These are phyloP conservation scores for Coniochaeta pulveracea DNA, from an alignment of 2,329 filamentous ascomycete genomes.

Conservation along the genomic window DNA sequence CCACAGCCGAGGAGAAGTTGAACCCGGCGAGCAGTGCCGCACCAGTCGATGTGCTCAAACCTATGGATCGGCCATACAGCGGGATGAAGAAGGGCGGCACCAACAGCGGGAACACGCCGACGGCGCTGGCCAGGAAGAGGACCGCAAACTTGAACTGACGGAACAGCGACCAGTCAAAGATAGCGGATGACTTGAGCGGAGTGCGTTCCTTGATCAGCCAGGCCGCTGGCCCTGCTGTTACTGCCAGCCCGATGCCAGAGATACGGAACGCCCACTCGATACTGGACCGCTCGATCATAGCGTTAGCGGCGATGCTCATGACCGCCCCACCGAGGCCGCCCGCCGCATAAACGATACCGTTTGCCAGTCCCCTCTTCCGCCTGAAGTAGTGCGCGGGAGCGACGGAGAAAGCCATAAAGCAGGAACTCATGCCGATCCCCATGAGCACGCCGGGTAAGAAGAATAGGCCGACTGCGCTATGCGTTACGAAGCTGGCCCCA, in stretches of 20 bases:
- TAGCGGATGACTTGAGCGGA: conserved; percentile 22
- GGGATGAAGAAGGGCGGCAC: conserved; percentile 52
- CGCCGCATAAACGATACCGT: conserved; percentile 30
- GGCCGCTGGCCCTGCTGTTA: conserved; percentile 43
- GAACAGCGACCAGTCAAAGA: conserved; percentile 35
- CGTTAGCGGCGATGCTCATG: conserved; percentile 28
- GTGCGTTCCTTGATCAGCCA: conserved; percentile 38
- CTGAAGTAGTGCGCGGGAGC: conserved; percentile 35
- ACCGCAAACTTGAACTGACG: conserved; percentile 14
- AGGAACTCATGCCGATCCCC: conserved; percentile 13
- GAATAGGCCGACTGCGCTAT: conserved; percentile 32
- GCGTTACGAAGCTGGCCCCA: conserved; percentile 31
- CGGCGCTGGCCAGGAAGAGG: conserved; percentile 40
- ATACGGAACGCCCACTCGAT: conserved; percentile 40
- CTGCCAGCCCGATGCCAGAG: conserved; percentile 37
- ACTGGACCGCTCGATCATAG: conserved; percentile 27
- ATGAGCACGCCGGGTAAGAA: conserved; percentile 25
- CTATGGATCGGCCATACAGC: conserved; percentile 42
- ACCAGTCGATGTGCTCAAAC: conserved; percentile 37
- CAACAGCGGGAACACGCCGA: conserved; percentile 48
- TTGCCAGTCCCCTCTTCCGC: conserved; percentile 31
- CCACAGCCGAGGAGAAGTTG: conserved; percentile 47
- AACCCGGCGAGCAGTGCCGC: conserved; percentile 49
- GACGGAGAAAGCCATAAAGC: conserved; percentile 30
- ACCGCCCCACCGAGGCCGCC: conserved; percentile 37